Percentiles rank a stretch among this genome's conserved stretches.
Evolutionary conservation across 129 eudicot genomes (phyloP).

Genomic region (Lactuca sativa): DNA sequence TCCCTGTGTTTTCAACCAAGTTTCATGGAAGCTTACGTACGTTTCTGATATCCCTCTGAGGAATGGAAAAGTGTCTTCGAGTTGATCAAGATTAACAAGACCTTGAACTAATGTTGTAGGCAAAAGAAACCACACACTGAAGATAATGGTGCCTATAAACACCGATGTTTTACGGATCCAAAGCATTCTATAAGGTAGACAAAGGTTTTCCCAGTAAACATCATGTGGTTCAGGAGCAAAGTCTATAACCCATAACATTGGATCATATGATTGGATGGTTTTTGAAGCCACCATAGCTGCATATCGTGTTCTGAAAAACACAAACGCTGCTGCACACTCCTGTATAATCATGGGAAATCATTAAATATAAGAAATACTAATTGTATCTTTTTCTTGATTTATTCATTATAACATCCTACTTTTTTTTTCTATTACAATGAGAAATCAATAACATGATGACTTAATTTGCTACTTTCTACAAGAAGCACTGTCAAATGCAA

Average conservation of each 20-base stretch:
- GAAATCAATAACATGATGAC: too few relatives aligned
- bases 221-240: conserved; percentile 89
- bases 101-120: conserved; percentile 83
- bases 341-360: conserved; percentile 30
- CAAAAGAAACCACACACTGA: conserved; percentile 64
- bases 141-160: conserved; percentile 59
- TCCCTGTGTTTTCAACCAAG: neutral
- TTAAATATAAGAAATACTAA: neutral
- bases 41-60: conserved; percentile 44
- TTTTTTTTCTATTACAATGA: too few relatives aligned
- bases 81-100: conserved; percentile 53
- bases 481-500: too few relatives aligned
- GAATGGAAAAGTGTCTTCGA: conserved; percentile 54
- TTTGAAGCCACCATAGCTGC: conserved; percentile 86
- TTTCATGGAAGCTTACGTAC: conserved; percentile 34
- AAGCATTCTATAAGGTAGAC: conserved; percentile 67
- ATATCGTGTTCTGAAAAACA: conserved; percentile 86
- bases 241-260: conserved; percentile 90
- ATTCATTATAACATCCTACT: too few relatives aligned
- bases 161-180: conserved; percentile 82
- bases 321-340: conserved; percentile 91
- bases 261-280: conserved; percentile 67
- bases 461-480: too few relatives aligned
- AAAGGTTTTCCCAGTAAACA: conserved; percentile 75
- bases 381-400: too few relatives aligned